phyloP scores from a whole-genome alignment of 805 yeast genomes.

The Lipomyces chichibuensis region DNA sequence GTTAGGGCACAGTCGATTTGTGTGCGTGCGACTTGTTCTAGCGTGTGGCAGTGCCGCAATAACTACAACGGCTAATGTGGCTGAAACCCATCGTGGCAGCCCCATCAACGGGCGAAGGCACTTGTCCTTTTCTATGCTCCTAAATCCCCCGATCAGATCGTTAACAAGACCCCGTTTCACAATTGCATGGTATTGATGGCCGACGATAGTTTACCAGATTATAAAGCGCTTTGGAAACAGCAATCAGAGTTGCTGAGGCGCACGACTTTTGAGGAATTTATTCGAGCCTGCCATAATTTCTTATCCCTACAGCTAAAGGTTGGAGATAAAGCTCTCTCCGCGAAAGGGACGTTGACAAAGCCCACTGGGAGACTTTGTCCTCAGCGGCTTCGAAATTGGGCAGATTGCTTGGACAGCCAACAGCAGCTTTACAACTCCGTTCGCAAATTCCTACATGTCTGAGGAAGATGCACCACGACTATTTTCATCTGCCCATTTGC shows the following conservation, averaged over 20 bases:
- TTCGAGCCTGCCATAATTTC: neutral
- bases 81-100: no score
- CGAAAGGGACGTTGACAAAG: neutral
- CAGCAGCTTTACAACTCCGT: neutral
- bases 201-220: neutral
- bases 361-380: neutral
- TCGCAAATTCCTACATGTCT: neutral
- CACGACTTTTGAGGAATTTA: neutral
- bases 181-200: neutral
- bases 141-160: neutral
- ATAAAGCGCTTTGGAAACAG: neutral
- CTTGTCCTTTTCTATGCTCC: no score
- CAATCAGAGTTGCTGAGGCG: no score
- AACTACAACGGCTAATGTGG: no score
- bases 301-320: neutral
- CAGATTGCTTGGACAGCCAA: neutral
- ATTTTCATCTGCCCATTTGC: neutral
- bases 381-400: neutral
- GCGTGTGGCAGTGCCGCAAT: no score
- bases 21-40: no score
- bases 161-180: neutral
- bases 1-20: no score
- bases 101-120: no score
- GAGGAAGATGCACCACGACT: neutral
- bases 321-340: neutral